phyloP scores from a whole-genome alignment of 1,284 basidiomycete species.

The Leccinum griseonigrum region DNA sequence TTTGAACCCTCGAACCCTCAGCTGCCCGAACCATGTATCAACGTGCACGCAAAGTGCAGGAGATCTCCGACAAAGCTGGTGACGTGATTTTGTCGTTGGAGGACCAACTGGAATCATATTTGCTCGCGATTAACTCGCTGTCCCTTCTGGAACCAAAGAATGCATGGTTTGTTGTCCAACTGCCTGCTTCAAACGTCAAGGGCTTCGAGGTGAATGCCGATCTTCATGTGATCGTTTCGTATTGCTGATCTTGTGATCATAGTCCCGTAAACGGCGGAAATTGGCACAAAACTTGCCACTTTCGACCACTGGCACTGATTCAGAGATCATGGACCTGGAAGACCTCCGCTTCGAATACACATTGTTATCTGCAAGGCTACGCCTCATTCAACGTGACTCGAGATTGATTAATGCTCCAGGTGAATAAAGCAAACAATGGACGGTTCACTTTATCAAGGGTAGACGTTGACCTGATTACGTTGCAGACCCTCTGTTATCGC shows the following conservation, averaged over 20 bases:
- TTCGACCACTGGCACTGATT: conserved; percentile 58
- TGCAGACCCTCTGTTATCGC: conserved; percentile 63
- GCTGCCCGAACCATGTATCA: conserved; percentile 94
- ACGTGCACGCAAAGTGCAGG: conserved; percentile 78
- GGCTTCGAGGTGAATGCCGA: conserved; percentile 29
- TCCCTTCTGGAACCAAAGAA: conserved; percentile 76
- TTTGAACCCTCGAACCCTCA: conserved; percentile 36
- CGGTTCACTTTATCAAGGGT: conserved; percentile 13
- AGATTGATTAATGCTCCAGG: conserved; percentile 49
- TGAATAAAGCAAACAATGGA: conserved; percentile 32
- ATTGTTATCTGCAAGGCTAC: conserved; percentile 76
- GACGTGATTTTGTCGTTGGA: conserved; percentile 62
- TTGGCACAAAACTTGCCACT: conserved; percentile 79
- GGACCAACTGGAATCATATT: conserved; percentile 80
- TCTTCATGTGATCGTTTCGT: conserved; percentile 21
- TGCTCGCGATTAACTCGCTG: conserved; percentile 88
- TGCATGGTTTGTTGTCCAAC: conserved; percentile 68
- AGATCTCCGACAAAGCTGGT: conserved; percentile 47
- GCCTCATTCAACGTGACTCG: conserved; percentile 65
- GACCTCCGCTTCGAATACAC: conserved; percentile 88
- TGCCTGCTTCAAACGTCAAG: conserved; percentile 20
- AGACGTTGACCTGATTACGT: conserved; percentile 17
- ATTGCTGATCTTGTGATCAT: conserved; percentile 22
- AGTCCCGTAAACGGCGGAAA: conserved; percentile 68
- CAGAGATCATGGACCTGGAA: conserved; percentile 76